Conservation (phyloP, 108 stramenopile species). For the Fragilariopsis cylindrus region DNA sequence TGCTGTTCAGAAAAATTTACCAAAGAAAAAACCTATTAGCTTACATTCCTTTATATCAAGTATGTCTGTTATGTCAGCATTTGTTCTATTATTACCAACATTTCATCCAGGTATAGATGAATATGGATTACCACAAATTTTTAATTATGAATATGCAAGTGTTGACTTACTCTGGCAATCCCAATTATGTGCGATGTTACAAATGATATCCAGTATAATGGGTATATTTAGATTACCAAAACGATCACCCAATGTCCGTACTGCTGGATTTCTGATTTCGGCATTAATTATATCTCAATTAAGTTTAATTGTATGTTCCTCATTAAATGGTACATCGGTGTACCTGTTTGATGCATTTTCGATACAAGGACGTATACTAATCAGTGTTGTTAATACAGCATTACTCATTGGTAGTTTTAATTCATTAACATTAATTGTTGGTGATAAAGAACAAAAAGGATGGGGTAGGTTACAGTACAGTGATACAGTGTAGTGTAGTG, state of each 20-base stretch:
- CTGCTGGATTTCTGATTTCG: background rate
- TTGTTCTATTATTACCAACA: background rate
- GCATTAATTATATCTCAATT: background rate
- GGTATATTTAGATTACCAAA: background rate
- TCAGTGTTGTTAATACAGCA: background rate
- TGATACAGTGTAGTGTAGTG: no score
- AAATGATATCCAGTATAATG: background rate
- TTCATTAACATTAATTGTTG: background rate
- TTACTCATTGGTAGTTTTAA: background rate
- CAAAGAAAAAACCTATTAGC: background rate
- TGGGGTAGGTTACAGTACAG: background rate
- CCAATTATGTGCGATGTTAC: background rate
- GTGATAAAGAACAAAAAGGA: background rate
- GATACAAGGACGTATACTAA: background rate
- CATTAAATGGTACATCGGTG: background rate
- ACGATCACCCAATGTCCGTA: background rate
- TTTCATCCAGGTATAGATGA: background rate
- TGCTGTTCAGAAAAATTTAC: background rate
- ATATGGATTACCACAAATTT: background rate
- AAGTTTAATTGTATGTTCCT: background rate
- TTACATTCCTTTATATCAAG: background rate
- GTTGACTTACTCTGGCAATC: background rate
- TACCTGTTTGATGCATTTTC: background rate
- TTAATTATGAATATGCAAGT: background rate
- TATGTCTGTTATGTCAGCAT: background rate